Conservation (phyloP, 179 eudicot genomes). For the Actinidia chinensis region DNA sequence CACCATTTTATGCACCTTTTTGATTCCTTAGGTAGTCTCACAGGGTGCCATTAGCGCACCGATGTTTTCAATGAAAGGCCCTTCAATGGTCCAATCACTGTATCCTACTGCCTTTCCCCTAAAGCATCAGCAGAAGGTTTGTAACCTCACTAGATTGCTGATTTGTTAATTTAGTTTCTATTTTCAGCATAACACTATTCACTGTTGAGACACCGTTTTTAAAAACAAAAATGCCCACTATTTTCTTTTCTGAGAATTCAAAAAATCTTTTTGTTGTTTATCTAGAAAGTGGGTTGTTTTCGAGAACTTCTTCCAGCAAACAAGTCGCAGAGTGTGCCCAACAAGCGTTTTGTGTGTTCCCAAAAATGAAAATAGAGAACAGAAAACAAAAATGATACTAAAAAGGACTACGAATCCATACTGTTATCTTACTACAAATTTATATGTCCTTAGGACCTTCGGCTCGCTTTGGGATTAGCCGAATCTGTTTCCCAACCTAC, state of each 20-base stretch:
- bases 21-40: slow-evolving; percentile 65
- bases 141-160: background rate
- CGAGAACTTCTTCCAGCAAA: too few relatives aligned
- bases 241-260: too few relatives aligned
- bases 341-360: too few relatives aligned
- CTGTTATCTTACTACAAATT: background rate
- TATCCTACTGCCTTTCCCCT: slow-evolving; percentile 95
- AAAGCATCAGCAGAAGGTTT: slow-evolving; percentile 95
- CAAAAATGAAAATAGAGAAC: too few relatives aligned
- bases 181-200: too few relatives aligned
- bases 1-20: background rate
- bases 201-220: too few relatives aligned
- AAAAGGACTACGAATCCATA: background rate
- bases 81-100: slow-evolving; percentile 78
- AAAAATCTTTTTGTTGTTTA: too few relatives aligned
- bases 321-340: too few relatives aligned
- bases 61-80: slow-evolving; percentile 90
- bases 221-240: too few relatives aligned
- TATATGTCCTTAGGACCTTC: slow-evolving; percentile 54
- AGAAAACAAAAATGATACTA: too few relatives aligned
- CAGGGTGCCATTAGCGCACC: slow-evolving; percentile 97
- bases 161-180: background rate
- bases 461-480: slow-evolving; percentile 90
- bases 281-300: too few relatives aligned
- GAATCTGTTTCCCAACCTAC: slow-evolving; percentile 87